A percentile compares a stretch with the other conserved stretches of the same genome.
Conservation (phyloP, 176 grass and related monocot genomes). For the Ampelocalamus luodianensis region DNA sequence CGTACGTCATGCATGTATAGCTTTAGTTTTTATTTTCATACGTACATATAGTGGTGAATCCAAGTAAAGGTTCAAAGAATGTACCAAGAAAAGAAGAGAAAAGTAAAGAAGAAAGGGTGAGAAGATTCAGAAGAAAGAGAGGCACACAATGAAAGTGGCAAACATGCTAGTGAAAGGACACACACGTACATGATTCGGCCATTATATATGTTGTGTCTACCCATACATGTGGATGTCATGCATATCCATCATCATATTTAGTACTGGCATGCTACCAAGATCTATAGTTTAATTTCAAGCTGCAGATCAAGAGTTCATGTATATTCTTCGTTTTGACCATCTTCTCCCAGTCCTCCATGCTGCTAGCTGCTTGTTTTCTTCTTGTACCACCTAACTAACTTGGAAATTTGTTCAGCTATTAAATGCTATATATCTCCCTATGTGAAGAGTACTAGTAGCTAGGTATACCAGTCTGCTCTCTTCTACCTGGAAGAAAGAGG, state of each 20-base stretch:
- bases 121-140: background rate
- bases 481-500: background rate
- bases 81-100: conserved; percentile 21
- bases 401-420: conserved; percentile 47
- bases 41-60: background rate
- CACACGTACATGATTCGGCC: background rate
- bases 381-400: conserved; percentile 50
- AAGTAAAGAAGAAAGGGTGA: background rate
- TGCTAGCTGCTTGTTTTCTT: conserved; percentile 48
- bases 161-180: conserved; percentile 4
- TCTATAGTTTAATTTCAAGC: conserved; percentile 20
- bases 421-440: conserved; percentile 27
- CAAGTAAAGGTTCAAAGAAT: conserved; percentile 21
- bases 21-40: background rate
- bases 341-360: conserved; percentile 41
- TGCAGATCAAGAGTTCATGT: conserved; percentile 22
- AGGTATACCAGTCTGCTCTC: background rate
- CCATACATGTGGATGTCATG: background rate
- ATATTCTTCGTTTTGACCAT: conserved; percentile 42
- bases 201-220: background rate
- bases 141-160: background rate
- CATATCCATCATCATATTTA: background rate
- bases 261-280: conserved; percentile 11
- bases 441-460: background rate
- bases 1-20: background rate